Percentiles rank a stretch among this genome's conserved stretches.
Conservation (phyloP, 1,139 yeast species). For the Yamadazyma taylorii region DNA sequence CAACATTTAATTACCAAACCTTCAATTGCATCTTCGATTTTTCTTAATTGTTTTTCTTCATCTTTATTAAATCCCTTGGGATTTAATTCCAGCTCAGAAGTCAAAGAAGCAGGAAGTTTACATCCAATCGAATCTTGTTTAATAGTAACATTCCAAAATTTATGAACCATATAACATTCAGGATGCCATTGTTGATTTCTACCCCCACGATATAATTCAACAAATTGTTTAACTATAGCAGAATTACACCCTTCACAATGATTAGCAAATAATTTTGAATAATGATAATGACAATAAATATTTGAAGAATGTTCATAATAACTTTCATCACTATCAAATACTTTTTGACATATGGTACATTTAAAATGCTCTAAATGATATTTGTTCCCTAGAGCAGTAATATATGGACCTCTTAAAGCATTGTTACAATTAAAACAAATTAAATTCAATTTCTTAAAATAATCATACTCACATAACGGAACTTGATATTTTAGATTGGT, state of each 20-base stretch:
- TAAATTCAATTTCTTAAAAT: conserved; percentile 78
- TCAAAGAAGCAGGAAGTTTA: conserved; percentile 2
- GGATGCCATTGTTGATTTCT: conserved; percentile 98
- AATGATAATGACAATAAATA: conserved; percentile 90
- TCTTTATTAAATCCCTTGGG: not conserved
- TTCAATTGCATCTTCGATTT: conserved; percentile 66
- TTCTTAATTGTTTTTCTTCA: conserved; percentile 32
- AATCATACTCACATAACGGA: conserved; percentile 91
- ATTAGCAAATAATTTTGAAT: conserved; percentile 78
- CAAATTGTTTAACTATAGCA: conserved; percentile 91
- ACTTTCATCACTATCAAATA: conserved; percentile 90
- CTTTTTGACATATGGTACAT: conserved; percentile 83
- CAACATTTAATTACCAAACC: conserved; percentile 76
- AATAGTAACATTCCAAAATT: conserved; percentile 92
- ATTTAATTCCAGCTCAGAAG: not conserved
- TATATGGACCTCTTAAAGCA: conserved; percentile 90
- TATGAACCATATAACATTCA: conserved; percentile 96
- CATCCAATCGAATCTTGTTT: conserved; percentile 64
- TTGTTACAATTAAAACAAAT: conserved; percentile 82
- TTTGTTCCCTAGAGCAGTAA: conserved; percentile 88
- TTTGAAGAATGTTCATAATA: conserved; percentile 85
- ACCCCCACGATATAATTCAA: conserved; percentile 91
- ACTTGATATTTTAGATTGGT: conserved; percentile 45
- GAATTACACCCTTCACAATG: conserved; percentile 93
- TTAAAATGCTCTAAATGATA: conserved; percentile 96